A percentile compares a stretch with the other conserved stretches of the same genome.
These are phyloP conservation scores for Saposhnikovia divaricata DNA, from an alignment of 129 eudicot species.

Conservation along the genomic window DNA sequence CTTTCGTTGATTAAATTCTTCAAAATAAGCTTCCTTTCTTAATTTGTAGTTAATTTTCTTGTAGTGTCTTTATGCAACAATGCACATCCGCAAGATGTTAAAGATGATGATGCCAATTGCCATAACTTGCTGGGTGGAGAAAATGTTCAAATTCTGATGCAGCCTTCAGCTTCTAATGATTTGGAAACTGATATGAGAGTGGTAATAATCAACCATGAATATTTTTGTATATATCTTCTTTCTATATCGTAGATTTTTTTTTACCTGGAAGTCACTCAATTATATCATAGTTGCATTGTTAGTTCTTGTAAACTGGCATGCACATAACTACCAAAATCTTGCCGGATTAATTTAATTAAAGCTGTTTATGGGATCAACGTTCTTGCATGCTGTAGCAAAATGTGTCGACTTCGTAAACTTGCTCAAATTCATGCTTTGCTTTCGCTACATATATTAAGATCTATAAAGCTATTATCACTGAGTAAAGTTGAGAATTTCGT, in stretches of 20 bases:
- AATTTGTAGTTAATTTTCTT: neutral
- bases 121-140: slow-evolving; percentile 30
- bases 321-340: neutral
- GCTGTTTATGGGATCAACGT: neutral
- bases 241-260: neutral
- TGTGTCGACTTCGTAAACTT: neutral
- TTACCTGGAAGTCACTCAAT: neutral
- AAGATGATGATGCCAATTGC: slow-evolving; percentile 30
- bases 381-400: neutral
- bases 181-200: slow-evolving; percentile 16
- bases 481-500: too few relatives aligned
- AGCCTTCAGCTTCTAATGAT: slow-evolving; percentile 19
- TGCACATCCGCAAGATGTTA: slow-evolving; percentile 21
- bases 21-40: neutral
- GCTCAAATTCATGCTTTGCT: neutral
- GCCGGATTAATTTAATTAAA: neutral
- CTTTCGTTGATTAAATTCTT: too few relatives aligned
- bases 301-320: neutral
- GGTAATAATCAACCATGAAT: slow-evolving; percentile 20
- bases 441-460: neutral
- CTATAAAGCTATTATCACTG: neutral
- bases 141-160: slow-evolving; percentile 25
- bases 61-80: slow-evolving; percentile 32
- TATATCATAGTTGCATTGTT: neutral
- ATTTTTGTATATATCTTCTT: neutral